Evolutionary conservation across 148 eudicot species (phyloP), one percentile per base, ranked within the genome.

Genomic region (Vaccinium myrtillus): DNA sequence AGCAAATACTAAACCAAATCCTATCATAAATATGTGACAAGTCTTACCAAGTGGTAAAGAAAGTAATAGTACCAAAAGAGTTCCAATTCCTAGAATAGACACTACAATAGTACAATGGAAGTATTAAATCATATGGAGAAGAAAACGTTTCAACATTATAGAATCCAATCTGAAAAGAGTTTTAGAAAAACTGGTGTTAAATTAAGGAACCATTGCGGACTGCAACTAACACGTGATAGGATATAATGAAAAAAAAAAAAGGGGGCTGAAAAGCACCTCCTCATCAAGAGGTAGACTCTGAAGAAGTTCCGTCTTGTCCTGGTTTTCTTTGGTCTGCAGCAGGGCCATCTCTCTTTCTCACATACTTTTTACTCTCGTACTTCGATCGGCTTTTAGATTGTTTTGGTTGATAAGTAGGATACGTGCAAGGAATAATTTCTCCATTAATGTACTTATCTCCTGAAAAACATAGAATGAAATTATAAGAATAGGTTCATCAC

Each of bases 351-450:
- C 97, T 90, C 55, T 90, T 89, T 88, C 99, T 91, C 79, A 92
- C 97, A 81, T 93, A 92, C 83, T 87, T 92, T 91, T 91, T 94
- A 81, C 93, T 92, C 86, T 93, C 96, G 48, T 89, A 90, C 85
- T 93, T 94, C 18, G 94, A 86, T 74, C 83, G 80, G 70, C 1
- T 65, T 65, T 87, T 88, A n/a, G 87, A 83, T 81, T 88, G 91
- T 90, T 94, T 96, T 27, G 97, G 97, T 87, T 96, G 98, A 89
- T 94, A 94, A 79, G 97, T 90, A 8, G 99, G 99, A 86, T 94
- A 96, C 83, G 90, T 89, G 91, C 95, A 92, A 43, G 99, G 99
- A 83, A 96, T 93, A 67, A 96, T 96, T 88, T 96, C 95, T 32
- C 98, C 98, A 69, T 96, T 92, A 58, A 96, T 77, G 81, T 93